These are phyloP conservation scores for Starmerella apicola DNA, from an alignment of 805 yeast species.

Conservation along the genomic window DNA sequence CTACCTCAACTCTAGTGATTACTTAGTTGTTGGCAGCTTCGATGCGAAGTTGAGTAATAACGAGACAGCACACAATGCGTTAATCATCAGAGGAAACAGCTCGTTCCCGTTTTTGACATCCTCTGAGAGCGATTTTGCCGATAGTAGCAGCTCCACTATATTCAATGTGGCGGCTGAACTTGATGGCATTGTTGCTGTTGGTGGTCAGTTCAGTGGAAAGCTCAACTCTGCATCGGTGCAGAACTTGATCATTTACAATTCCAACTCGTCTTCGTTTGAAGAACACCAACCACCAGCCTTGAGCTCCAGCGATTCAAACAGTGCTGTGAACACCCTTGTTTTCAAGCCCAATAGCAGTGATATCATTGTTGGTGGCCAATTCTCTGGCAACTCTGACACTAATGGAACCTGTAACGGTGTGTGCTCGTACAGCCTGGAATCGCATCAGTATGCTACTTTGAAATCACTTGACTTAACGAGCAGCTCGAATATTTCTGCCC, in stretches of 20 bases:
- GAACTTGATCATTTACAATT: slow-evolving; percentile 5
- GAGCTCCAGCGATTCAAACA: background rate
- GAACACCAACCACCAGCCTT: slow-evolving; percentile 8
- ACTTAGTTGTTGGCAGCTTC: slow-evolving; percentile 53
- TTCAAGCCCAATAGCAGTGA: slow-evolving; percentile 12
- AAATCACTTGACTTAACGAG: slow-evolving; percentile 1
- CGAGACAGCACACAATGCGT: slow-evolving; percentile 22
- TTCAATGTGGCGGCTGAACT: background rate
- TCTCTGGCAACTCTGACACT: background rate
- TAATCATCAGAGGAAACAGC: slow-evolving; percentile 16
- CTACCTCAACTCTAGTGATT: slow-evolving; percentile 36
- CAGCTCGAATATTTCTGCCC: slow-evolving; percentile 3
- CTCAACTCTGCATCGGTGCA: background rate
- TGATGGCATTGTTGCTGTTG: slow-evolving; percentile 18
- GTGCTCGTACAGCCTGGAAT: slow-evolving; percentile 39
- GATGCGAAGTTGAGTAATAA: slow-evolving; percentile 25
- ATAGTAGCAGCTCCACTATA: background rate
- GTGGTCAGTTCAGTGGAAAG: slow-evolving; percentile 7
- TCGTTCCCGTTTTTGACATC: background rate
- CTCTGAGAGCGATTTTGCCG: background rate
- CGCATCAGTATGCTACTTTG: slow-evolving; percentile 20
- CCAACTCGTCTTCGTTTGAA: background rate
- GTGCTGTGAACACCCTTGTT: slow-evolving; percentile 1
- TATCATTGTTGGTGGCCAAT: slow-evolving; percentile 12
- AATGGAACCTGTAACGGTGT: slow-evolving; percentile 31